These are phyloP conservation scores for Sporisorium sorghi DNA, from an alignment of 1,284 basidiomycete species.

Conservation along the genomic window DNA sequence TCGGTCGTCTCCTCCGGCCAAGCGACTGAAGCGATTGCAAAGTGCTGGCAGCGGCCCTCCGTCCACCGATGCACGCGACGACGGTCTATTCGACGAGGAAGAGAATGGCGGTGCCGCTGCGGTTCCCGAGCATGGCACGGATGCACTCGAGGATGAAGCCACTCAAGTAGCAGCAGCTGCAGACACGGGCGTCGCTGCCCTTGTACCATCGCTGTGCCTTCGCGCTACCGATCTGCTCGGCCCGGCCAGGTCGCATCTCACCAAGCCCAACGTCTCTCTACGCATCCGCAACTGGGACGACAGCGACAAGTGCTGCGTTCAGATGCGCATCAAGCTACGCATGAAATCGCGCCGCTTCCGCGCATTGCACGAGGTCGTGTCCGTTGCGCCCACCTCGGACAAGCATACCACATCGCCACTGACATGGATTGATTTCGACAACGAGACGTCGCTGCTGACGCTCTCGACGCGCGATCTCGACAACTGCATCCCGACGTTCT, in stretches of 20 bases:
- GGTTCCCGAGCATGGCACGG: slow-evolving; percentile 8
- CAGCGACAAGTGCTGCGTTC: slow-evolving; percentile 75
- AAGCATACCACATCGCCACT: slow-evolving; percentile 80
- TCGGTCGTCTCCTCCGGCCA: slow-evolving; percentile 34
- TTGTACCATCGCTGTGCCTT: slow-evolving; percentile 84
- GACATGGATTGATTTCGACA: slow-evolving; percentile 83
- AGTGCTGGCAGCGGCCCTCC: not conserved
- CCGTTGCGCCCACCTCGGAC: slow-evolving; percentile 26
- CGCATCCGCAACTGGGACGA: slow-evolving; percentile 92
- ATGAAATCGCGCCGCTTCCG: slow-evolving; percentile 59
- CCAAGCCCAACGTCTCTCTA: slow-evolving; percentile 88
- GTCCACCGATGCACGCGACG: slow-evolving; percentile 23
- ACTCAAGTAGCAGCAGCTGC: not conserved
- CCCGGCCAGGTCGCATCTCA: slow-evolving; percentile 81
- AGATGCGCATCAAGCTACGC: slow-evolving; percentile 75
- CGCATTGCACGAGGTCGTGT: slow-evolving; percentile 28
- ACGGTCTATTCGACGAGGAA: slow-evolving; percentile 34
- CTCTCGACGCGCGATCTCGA: slow-evolving; percentile 86
- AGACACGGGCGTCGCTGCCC: slow-evolving; percentile 72
- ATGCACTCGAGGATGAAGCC: slow-evolving; percentile 71
- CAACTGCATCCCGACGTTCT: slow-evolving; percentile 85
- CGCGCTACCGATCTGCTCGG: slow-evolving; percentile 83
- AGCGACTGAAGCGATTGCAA: slow-evolving; percentile 6
- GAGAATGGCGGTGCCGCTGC: slow-evolving; percentile 2
- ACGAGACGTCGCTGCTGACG: slow-evolving; percentile 82